Base-by-base conservation (phyloP, 805 yeast species). In the Starmerella vitae region DNA sequence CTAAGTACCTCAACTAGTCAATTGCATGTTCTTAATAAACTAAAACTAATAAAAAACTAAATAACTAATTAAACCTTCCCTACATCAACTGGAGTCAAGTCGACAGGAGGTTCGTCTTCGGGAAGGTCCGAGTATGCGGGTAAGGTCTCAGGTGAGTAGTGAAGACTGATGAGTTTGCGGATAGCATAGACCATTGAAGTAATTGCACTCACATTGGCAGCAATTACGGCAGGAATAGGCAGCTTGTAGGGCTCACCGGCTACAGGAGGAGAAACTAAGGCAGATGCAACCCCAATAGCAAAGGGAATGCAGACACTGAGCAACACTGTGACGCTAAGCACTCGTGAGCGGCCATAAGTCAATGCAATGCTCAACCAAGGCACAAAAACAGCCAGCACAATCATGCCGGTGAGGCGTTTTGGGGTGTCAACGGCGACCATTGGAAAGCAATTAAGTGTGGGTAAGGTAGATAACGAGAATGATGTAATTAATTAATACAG, bases 221-320 rank as follows among this genome's bases (percentile, higher is more conserved):
- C 9, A 10, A 31, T 20, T 12, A 31, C 8, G 34, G 17, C 24
- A 20, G 34, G 25, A 12, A 17, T 10, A n/a, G 20, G 13, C 32
- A 8, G 6, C 25, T 26, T 31, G 9, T n/a, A n/a, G 9, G 34
- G 5, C 5, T 4, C 14, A 9, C 15, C 79, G 73, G 5, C 9
- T 31, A 5, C 34, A 17, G 14, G 25, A 13, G n/a, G 4, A 5
- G 25, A 31, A 10, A n/a, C 26, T n/a, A n/a, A n/a, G n/a, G n/a
- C n/a, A n/a, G n/a, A n/a, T n/a, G n/a, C 34, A 7, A 10, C 14
- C 17, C 7, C 12, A 9, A 20, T 5, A 8, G 25, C 9, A 20
- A 31, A 7, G 25, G 34, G 25, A 18, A n/a, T 10, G 25, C 4
- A 12, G 15, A 18, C 12, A 21, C 22, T 20, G 15, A 31, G 20